phyloP scores from a whole-genome alignment of 345 rosid species.

The Melastoma malabathricum region DNA sequence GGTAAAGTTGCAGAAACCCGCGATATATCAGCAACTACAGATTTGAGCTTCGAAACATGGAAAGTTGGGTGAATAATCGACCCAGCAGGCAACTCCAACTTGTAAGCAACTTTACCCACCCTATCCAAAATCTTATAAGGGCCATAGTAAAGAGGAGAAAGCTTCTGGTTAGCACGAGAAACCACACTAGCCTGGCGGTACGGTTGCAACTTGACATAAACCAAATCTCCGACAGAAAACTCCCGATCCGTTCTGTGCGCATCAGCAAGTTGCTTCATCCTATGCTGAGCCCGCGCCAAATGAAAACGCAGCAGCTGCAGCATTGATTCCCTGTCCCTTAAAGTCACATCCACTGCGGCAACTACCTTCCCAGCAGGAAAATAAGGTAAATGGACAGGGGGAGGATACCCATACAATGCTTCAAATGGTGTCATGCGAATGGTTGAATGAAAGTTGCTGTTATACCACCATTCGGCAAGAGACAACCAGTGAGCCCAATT shows the following conservation, averaged over 20 bases:
- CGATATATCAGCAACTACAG: no score
- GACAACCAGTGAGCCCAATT: neutral
- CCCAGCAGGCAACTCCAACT: neutral
- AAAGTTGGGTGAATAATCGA: neutral
- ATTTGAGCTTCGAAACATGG: neutral
- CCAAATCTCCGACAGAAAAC: neutral
- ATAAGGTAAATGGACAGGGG: neutral
- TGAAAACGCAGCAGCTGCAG: neutral
- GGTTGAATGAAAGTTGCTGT: neutral
- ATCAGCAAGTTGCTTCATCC: neutral
- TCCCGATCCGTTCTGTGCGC: neutral
- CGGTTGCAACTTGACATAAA: slow-evolving; percentile 1
- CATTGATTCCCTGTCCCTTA: neutral
- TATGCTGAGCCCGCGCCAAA: neutral
- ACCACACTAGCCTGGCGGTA: neutral
- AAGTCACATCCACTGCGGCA: neutral
- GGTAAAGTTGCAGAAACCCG: no score
- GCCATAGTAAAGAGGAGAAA: neutral
- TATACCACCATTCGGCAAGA: neutral
- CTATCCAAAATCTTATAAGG: neutral
- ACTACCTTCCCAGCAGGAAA: neutral
- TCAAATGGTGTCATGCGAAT: neutral
- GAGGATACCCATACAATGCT: neutral
- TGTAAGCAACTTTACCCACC: neutral
- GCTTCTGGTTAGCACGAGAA: neutral